Conservation (phyloP, 2,329 filamentous ascomycete genomes). For the Fusarium beomiforme region DNA sequence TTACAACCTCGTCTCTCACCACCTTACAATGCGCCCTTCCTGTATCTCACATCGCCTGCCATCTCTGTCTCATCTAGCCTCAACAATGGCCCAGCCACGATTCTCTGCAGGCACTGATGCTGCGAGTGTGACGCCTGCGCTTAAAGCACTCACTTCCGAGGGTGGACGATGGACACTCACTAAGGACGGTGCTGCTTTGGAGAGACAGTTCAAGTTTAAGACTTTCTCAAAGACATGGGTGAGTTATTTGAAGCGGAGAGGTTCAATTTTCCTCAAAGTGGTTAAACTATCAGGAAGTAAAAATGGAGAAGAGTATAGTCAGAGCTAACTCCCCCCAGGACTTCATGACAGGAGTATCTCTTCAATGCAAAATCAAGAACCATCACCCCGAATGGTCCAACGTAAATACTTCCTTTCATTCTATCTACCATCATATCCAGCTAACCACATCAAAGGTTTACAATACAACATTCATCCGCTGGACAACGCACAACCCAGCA, state of each 20-base stretch:
- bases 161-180: constrained; percentile 61
- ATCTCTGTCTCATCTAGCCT: constrained; percentile 14
- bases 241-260: constrained; percentile 38
- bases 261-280: neutral
- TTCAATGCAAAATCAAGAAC: constrained; percentile 73
- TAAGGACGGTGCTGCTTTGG: constrained; percentile 62
- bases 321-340: constrained; percentile 57
- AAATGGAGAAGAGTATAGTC: neutral
- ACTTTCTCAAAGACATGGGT: constrained; percentile 74
- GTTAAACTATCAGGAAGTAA: neutral
- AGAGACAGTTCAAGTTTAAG: constrained; percentile 71
- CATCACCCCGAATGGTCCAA: constrained; percentile 85
- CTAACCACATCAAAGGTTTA: constrained; percentile 63
- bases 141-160: constrained; percentile 52
- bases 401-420: constrained; percentile 49
- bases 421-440: neutral
- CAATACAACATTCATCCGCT: constrained; percentile 75
- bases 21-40: constrained; percentile 26
- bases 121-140: constrained; percentile 46
- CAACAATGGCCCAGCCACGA: constrained; percentile 46
- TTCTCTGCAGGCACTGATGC: constrained; percentile 61
- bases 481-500: constrained; percentile 75
- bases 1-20: neutral
- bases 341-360: constrained; percentile 78
- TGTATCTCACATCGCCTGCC: constrained; percentile 10